phyloP scores from a whole-genome alignment of 192 early-diverging fungal genomes.

The Ambispora gerdemannii region DNA sequence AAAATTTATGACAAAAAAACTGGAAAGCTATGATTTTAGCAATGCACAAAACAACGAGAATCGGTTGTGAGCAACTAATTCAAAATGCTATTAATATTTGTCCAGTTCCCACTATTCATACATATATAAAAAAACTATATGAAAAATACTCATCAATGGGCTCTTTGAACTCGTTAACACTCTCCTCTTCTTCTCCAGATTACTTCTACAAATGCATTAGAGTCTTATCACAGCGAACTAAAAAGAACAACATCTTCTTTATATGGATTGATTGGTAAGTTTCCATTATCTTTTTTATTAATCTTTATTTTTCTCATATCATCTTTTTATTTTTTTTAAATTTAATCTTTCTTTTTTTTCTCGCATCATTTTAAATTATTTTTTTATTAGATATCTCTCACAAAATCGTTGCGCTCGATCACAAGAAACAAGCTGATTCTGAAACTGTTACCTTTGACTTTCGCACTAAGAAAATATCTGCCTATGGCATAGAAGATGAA shows the following conservation, averaged over 20 bases:
- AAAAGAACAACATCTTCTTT: conserved; percentile 2
- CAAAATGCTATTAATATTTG: conserved; percentile 20
- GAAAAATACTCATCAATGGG: conserved; percentile 22
- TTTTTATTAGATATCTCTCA: background rate
- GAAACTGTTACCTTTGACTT: conserved; percentile 7
- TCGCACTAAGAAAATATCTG: conserved; percentile 17
- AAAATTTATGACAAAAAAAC: conserved; percentile 17
- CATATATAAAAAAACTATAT: conserved; percentile 22
- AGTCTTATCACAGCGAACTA: conserved; percentile 26
- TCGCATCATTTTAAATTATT: too few species aligned
- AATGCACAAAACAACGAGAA: conserved; percentile 19
- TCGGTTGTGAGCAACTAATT: conserved; percentile 1
- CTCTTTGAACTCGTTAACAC: conserved; percentile 20
- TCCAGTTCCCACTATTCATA: background rate
- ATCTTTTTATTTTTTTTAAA: too few species aligned
- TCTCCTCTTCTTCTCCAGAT: conserved; percentile 29
- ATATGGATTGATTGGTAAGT: conserved; percentile 17
- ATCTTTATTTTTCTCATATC: background rate
- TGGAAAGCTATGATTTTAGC: conserved; percentile 8
- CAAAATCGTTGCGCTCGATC: conserved; percentile 3
- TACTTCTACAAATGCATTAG: conserved; percentile 14
- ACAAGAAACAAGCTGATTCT: conserved; percentile 10
- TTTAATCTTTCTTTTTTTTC: too few species aligned
- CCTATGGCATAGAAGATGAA: too few species aligned
- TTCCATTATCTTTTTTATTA: background rate